A percentile compares a stretch with the other conserved stretches of the same genome.
Evolutionary conservation across 805 yeast species (phyloP).

Genomic region (Kodamaea leandrae): DNA sequence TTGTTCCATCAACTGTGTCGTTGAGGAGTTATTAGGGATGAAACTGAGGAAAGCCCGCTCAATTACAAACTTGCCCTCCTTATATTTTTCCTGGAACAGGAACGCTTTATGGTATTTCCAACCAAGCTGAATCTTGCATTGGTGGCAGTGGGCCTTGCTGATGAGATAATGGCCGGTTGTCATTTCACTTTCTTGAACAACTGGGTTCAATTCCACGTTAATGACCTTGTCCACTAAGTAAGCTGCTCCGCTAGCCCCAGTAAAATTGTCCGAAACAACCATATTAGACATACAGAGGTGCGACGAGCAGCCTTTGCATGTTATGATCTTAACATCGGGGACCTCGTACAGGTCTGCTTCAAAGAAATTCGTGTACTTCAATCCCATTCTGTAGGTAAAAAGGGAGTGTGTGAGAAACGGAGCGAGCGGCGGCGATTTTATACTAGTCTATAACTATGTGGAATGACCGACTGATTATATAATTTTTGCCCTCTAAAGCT

Average conservation of each 20-base stretch:
- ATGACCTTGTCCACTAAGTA: slow-evolving; percentile 39
- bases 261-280: slow-evolving; percentile 37
- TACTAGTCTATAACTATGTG: not conserved
- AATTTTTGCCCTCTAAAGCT: slow-evolving; percentile 5
- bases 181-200: slow-evolving; percentile 35
- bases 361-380: slow-evolving; percentile 39
- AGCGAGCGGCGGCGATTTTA: not conserved
- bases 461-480: slow-evolving; percentile 9
- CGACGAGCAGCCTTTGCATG: slow-evolving; percentile 39
- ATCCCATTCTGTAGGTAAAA: slow-evolving; percentile 36
- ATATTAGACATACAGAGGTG: slow-evolving; percentile 39
- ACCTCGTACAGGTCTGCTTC: slow-evolving; percentile 36
- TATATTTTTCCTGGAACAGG: slow-evolving; percentile 35
- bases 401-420: not conserved
- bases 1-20: slow-evolving; percentile 30
- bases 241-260: slow-evolving; percentile 42
- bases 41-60: slow-evolving; percentile 35
- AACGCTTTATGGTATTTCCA: slow-evolving; percentile 42
- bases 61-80: slow-evolving; percentile 46
- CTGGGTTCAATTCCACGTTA: slow-evolving; percentile 28
- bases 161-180: slow-evolving; percentile 39
- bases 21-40: slow-evolving; percentile 35
- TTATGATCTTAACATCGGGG: slow-evolving; percentile 36
- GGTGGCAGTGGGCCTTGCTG: slow-evolving; percentile 38
- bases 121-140: slow-evolving; percentile 35